Evolutionary conservation across 768 basidiomycete species (phyloP), one percentile per base, ranked within the genome.

Genomic region (Boletales sp.): DNA sequence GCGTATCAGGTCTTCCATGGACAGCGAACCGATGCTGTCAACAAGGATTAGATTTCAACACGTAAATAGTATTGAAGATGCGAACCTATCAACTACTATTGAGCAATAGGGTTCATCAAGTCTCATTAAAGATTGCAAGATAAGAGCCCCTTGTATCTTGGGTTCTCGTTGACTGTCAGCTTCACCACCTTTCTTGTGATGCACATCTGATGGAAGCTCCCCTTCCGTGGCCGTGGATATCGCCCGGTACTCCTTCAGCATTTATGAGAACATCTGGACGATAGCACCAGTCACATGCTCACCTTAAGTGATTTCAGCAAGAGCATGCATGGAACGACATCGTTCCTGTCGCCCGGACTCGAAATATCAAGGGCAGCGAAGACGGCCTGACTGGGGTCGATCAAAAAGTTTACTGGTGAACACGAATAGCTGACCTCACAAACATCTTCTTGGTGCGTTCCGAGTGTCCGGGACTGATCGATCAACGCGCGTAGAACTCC

Each of bases 101-200:
- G 79, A 74, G 59, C 89, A 87, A 57, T 86, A 79, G 2, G 86
- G 82, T 9, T 78, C 74, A 1, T 80, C 68, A 19, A 96, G 75
- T 30, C 76, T 78, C 21, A 97, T 76, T 51, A 97, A 70, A 4
- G 87, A 83, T 67, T 98, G 94, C 2, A 97, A 68, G 12, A 99
- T 69, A 15, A 97, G 68, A 3, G 90, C 87, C 2, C 95, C 95
- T 64, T 93, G 91, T 12, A 86, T 79, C 58, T 82, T 88, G 8
- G 86, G 82, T 60, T 84, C 85, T 37, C 82, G 62, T 2, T 73
- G 71, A 48, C 73, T 71, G 47, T 58, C 57, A 14, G 51, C 46
- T 56, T 57, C 48, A 39, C 37, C 47, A 57, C 43, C 48, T 46
- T 48, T 54, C 50, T 49, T 43, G 52, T 43, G 40, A 51, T 48